Conservation (phyloP, 192 early-diverging fungal species). For the Coemansia erecta region DNA sequence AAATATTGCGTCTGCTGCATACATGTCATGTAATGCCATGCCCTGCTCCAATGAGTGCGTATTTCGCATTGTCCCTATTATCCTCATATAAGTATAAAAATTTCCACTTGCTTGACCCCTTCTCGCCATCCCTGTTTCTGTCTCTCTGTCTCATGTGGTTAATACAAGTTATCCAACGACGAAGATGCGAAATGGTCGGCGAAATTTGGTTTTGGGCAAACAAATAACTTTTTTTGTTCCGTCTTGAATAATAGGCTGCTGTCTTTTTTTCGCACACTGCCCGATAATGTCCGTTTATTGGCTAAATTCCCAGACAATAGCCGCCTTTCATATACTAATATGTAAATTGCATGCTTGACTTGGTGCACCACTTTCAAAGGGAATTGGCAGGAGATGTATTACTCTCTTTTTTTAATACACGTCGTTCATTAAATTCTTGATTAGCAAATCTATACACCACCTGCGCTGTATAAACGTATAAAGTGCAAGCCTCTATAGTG, state of each 20-base stretch:
- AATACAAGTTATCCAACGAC: too few relatives aligned
- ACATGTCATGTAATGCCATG: slow-evolving; percentile 10
- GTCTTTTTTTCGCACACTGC: slow-evolving; percentile 1
- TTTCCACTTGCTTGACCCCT: too few relatives aligned
- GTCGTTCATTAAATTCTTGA: background rate
- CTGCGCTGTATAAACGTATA: background rate
- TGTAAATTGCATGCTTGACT: too few relatives aligned
- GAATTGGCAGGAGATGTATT: background rate
- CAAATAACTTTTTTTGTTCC: too few relatives aligned
- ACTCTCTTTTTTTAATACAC: background rate
- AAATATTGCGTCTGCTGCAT: slow-evolving; percentile 3
- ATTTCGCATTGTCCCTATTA: slow-evolving; percentile 2
- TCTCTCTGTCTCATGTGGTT: too few relatives aligned
- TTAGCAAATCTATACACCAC: background rate
- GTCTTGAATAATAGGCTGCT: background rate
- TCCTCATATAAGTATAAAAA: background rate
- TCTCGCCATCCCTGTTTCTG: too few relatives aligned
- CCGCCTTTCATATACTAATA: background rate
- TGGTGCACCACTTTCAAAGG: background rate
- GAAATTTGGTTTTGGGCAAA: too few relatives aligned
- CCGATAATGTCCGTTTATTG: slow-evolving; percentile 2
- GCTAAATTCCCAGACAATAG: background rate
- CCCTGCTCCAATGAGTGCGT: background rate
- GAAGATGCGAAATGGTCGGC: too few relatives aligned
- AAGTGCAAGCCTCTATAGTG: too few relatives aligned